Base-by-base conservation (phyloP, 352 stramenopile species). In the Bremia lactucae region DNA sequence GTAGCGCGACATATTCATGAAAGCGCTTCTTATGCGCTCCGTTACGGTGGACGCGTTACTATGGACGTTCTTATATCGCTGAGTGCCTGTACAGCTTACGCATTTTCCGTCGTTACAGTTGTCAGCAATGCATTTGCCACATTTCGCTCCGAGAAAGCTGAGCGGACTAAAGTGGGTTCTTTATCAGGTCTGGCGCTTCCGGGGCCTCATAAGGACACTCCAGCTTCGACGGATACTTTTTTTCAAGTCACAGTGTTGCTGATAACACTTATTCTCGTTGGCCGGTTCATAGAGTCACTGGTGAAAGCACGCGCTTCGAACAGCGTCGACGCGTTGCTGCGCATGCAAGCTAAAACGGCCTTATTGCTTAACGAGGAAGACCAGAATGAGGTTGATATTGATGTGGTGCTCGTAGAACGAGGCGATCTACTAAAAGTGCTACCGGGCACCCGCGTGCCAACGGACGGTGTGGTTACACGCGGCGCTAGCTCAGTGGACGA, bases 31-130 rank as follows among this genome's bases (percentile, higher is more conserved):
- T 46, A 71, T 0, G 68, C 73, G 20, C 36, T 87, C 6, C 71
- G 72, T 18, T 77, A 78, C 39, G 58, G 72, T 35, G 72, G 64
- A 2, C 62, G 68, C 4, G 72, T 85, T 44, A 85, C 67, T 0
- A 89, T 89, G 74, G 71, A 86, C 36, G 74, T 87, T 36, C 64
- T 89, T 33, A 72, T 86, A 16, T 87, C 77, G 23, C 59, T 89
- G 21, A 85, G 74, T 23, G 65, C 74, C n/a, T 66, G 69, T 35
- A 65, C 62, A 1, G 69, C 77, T 20, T 89, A 87, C 55, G 45
- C 59, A 0, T 89, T 85, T 44, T 87, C 72, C 1, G 43, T 68
- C 23, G 55, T 71, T 20, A 63, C 62, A 16, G 47, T 70, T 41
- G 48, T 45, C 25, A 53, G 28, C 19, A 46, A 52, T 16, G 42